These are phyloP conservation scores for Taxawa tesnikishii DNA, from an alignment of 2,329 filamentous ascomycete genomes.

Conservation along the genomic window DNA sequence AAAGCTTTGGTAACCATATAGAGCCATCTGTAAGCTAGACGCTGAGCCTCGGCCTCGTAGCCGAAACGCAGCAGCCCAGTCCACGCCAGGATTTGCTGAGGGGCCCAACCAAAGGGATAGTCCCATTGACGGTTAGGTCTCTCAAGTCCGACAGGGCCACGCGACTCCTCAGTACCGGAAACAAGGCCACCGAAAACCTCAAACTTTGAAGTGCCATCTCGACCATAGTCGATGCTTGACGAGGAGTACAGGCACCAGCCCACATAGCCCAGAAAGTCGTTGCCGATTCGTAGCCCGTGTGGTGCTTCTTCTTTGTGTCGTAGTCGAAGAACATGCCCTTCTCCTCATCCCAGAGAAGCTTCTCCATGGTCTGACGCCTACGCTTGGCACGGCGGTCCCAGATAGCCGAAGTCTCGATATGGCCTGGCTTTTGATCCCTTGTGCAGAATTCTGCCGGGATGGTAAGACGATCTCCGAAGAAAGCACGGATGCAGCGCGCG, in stretches of 20 bases:
- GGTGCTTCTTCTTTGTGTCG: conserved; percentile 69
- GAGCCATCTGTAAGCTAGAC: conserved; percentile 89
- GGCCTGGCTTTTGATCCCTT: conserved; percentile 48
- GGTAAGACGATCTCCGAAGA: conserved; percentile 72
- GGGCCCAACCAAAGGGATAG: conserved; percentile 95
- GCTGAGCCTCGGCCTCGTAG: conserved; percentile 78
- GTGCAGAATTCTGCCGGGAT: conserved; percentile 75
- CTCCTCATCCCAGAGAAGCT: conserved; percentile 84
- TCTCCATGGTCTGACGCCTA: conserved; percentile 77
- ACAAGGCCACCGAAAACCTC: conserved; percentile 80
- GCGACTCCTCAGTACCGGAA: conserved; percentile 80
- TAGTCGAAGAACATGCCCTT: conserved; percentile 98
- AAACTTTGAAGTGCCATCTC: conserved; percentile 72
- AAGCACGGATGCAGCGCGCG: conserved; percentile 66
- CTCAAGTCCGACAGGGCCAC: conserved; percentile 65
- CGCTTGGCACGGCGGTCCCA: conserved; percentile 86
- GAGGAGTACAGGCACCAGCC: conserved; percentile 77
- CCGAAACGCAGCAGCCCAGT: conserved; percentile 83
- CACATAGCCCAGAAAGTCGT: conserved; percentile 98
- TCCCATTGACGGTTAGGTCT: conserved; percentile 97
- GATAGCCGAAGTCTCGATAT: conserved; percentile 67
- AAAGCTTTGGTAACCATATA: conserved; percentile 99
- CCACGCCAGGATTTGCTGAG: conserved; percentile 97
- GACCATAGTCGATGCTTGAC: conserved; percentile 76
- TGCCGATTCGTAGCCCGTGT: conserved; percentile 74